Percentiles rank a stretch among this genome's conserved stretches.
These are phyloP conservation scores for Epichloe bromicola DNA, from an alignment of 2,329 filamentous ascomycete species.

Conservation along the genomic window DNA sequence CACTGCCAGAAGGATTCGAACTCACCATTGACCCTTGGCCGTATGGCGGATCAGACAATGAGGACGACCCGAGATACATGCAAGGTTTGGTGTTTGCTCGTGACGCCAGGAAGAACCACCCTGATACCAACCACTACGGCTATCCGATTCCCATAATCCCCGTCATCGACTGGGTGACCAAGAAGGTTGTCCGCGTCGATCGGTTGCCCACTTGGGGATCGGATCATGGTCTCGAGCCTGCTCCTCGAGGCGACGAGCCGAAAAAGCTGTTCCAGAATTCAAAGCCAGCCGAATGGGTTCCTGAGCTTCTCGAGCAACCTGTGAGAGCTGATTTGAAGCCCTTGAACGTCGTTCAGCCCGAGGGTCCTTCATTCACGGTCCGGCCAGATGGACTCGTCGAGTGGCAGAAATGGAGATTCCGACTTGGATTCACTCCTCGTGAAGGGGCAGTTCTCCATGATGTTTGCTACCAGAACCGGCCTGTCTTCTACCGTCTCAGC, in stretches of 20 bases:
- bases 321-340: constrained; percentile 47
- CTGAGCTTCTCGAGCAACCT: constrained; percentile 35
- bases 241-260: constrained; percentile 22
- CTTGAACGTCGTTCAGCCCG: constrained; percentile 57
- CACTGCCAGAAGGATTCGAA: constrained; percentile 29
- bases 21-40: constrained; percentile 50
- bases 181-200: constrained; percentile 43
- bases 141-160: constrained; percentile 47
- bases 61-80: constrained; percentile 31
- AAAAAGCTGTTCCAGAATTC: constrained; percentile 32
- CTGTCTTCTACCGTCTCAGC: constrained; percentile 52
- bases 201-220: constrained; percentile 36
- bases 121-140: constrained; percentile 48
- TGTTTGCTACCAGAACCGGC: constrained; percentile 51
- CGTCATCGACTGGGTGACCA: constrained; percentile 44
- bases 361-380: constrained; percentile 54
- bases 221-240: constrained; percentile 30
- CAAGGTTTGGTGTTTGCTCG: constrained; percentile 38
- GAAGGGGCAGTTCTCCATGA: constrained; percentile 62
- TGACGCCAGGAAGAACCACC: constrained; percentile 28
- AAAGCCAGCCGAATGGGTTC: constrained; percentile 31
- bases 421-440: constrained; percentile 55
- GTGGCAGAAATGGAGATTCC: constrained; percentile 59
- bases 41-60: constrained; percentile 36
- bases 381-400: constrained; percentile 32